Evolutionary conservation across 192 early-diverging fungal species (phyloP), one percentile per base, ranked within the genome.

Genomic region (Haplosporangium gracile): DNA sequence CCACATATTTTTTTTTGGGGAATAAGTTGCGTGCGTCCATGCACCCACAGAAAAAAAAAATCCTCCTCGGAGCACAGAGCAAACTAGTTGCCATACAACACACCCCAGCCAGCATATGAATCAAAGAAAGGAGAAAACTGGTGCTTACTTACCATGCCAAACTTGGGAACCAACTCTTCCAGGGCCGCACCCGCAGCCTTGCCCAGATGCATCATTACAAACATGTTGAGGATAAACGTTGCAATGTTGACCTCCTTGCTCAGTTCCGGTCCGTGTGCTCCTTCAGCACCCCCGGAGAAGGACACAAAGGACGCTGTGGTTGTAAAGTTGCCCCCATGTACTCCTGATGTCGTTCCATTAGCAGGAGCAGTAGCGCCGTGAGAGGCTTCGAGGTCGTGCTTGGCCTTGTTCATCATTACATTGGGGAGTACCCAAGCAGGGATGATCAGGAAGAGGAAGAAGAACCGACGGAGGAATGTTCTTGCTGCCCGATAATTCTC

Each of bases 361-460:
- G 18, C 11, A 51, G 49, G 49, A 51, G 49, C 49, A 51, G 7
- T 57, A 24, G 24, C 34, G 39, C 65, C 69, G 15, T 57, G 60
- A 24, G 47, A 39, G 20, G 32, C 13, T 29, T 69, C 77, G 68
- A 74, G 47, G 0, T 76, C 75, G 38, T 76, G 74, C 26, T 77
- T 22, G 2, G 78, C 78, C 75, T 80, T 71, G 15, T 55, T 70
- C 15, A n/a, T 68, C 70, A 85, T 71, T 0, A 85, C 70, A 63
- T 77, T 77, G 55, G 83, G 83, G 4, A 85, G 32, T 8, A 80
- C 78, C 83, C 83, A 85, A 2, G 83, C 83, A 71, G 83, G 83
- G 55, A 85, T 57, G 34, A 85, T 80, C 32, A 85, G 36, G 42
- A 80, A 22, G 16, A 85, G 10, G 49, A 85, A 71, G 29, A 85